A percentile compares a stretch with the other conserved stretches of the same genome.
These are phyloP conservation scores for Coemansia erecta DNA, from an alignment of 192 early-diverging fungal species.

Conservation along the genomic window DNA sequence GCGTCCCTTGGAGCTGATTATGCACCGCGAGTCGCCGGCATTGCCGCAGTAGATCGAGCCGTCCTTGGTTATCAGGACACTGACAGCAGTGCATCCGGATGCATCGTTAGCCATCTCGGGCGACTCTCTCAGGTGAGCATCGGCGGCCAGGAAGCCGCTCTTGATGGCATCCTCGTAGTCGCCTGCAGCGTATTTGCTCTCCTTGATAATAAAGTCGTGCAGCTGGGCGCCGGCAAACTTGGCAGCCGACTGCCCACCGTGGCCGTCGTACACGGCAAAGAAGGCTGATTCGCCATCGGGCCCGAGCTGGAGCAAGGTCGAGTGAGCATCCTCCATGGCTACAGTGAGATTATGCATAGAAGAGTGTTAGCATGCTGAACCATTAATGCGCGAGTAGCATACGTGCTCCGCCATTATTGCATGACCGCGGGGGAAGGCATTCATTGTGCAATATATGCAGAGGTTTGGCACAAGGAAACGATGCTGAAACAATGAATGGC, in stretches of 20 bases:
- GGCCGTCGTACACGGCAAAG: constrained; percentile 98
- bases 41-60: constrained; percentile 80
- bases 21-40: constrained; percentile 93
- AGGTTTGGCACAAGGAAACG: too few species aligned
- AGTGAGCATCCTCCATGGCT: constrained; percentile 98
- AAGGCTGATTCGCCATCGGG: constrained; percentile 67
- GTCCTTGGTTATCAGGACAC: constrained; percentile 79
- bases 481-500: too few species aligned
- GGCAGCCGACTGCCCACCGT: constrained; percentile 85
- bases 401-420: too few species aligned
- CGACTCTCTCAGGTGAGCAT: constrained; percentile 76
- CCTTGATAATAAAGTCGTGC: constrained; percentile 67
- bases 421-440: too few species aligned
- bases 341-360: not conserved
- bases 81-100: constrained; percentile 97
- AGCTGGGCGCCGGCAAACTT: constrained; percentile 78
- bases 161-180: constrained; percentile 78
- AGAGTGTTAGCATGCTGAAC: too few species aligned
- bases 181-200: constrained; percentile 63
- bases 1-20: constrained; percentile 77
- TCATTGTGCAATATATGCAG: too few species aligned
- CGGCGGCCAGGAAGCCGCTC: constrained; percentile 77
- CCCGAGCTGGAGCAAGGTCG: constrained; percentile 72
- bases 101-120: constrained; percentile 76
- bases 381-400: too few species aligned